Percentiles rank a stretch among this genome's conserved stretches.
These are phyloP conservation scores for Coniosporium apollinis DNA, from an alignment of 495 filamentous ascomycete species.

Conservation along the genomic window DNA sequence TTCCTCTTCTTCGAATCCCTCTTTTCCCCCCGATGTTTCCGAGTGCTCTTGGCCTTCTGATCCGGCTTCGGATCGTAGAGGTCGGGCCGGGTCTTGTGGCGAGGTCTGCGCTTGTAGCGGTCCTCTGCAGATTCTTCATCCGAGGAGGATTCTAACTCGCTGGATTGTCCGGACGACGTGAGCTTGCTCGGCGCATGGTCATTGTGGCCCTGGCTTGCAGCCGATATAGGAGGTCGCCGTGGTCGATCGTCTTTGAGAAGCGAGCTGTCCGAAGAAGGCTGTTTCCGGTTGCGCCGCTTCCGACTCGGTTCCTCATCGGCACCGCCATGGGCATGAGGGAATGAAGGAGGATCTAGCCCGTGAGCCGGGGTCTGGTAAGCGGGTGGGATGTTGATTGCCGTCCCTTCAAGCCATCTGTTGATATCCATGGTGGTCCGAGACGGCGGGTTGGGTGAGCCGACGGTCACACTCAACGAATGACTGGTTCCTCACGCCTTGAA, in stretches of 20 bases:
- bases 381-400: neutral
- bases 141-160: slow-evolving; percentile 3
- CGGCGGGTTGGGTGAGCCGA: no score
- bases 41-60: slow-evolving; percentile 18
- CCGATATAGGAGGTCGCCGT: no score
- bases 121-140: neutral
- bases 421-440: no score
- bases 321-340: neutral
- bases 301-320: slow-evolving; percentile 1
- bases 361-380: neutral
- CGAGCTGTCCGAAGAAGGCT: slow-evolving; percentile 20
- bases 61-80: slow-evolving; percentile 31
- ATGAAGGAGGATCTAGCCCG: slow-evolving; percentile 2
- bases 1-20: slow-evolving; percentile 14
- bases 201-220: neutral
- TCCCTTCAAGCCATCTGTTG: slow-evolving; percentile 2
- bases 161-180: slow-evolving; percentile 1
- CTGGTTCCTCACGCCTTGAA: no score
- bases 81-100: slow-evolving; percentile 20
- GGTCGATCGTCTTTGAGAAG: slow-evolving; percentile 10
- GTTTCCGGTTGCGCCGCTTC: slow-evolving; percentile 13
- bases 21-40: slow-evolving; percentile 10
- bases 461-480: no score
- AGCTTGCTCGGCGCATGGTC: neutral
- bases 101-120: slow-evolving; percentile 16